phyloP scores from a whole-genome alignment of 2,329 filamentous ascomycete species.

The Rutstroemia sp. region DNA sequence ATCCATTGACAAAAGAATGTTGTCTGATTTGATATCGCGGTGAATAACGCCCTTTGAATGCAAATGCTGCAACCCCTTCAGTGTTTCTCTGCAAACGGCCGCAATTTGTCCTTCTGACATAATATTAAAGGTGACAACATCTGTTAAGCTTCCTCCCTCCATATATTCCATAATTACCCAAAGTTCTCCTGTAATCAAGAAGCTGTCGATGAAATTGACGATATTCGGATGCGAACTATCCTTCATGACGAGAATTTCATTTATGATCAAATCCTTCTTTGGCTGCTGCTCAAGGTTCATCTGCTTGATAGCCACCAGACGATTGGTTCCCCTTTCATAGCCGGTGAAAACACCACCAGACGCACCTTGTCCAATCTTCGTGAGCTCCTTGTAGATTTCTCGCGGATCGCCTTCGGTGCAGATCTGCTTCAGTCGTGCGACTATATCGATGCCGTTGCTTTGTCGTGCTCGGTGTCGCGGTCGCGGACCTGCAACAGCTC shows the following conservation, averaged over 20 bases:
- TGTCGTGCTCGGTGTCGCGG: slow-evolving; percentile 73
- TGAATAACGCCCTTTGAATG: slow-evolving; percentile 98
- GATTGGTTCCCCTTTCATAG: slow-evolving; percentile 75
- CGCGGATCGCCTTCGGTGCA: slow-evolving; percentile 87
- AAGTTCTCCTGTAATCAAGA: slow-evolving; percentile 78
- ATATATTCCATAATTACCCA: slow-evolving; percentile 99
- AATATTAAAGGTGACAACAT: slow-evolving; percentile 98
- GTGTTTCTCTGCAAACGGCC: slow-evolving; percentile 86
- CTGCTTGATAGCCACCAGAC: slow-evolving; percentile 95
- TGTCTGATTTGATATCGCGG: slow-evolving; percentile 98
- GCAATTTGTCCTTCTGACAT: slow-evolving; percentile 98
- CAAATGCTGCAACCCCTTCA: slow-evolving; percentile 86
- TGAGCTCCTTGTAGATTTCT: slow-evolving; percentile 77
- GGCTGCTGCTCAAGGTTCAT: slow-evolving; percentile 99
- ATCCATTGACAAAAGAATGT: slow-evolving; percentile 87
- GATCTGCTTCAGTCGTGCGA: slow-evolving; percentile 77
- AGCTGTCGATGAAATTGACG: slow-evolving; percentile 99
- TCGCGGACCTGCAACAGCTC: slow-evolving; percentile 48
- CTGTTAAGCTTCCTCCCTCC: slow-evolving; percentile 95
- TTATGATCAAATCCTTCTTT: slow-evolving; percentile 98
- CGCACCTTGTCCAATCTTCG: slow-evolving; percentile 95
- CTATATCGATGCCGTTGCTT: slow-evolving; percentile 74
- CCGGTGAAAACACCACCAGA: slow-evolving; percentile 94
- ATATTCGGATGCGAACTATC: slow-evolving; percentile 98
- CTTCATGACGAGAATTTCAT: slow-evolving; percentile 98